Percentiles rank a stretch among this genome's conserved stretches.
phyloP scores from a whole-genome alignment of 2,329 filamentous ascomycete genomes.

The Ascosphaera apis region DNA sequence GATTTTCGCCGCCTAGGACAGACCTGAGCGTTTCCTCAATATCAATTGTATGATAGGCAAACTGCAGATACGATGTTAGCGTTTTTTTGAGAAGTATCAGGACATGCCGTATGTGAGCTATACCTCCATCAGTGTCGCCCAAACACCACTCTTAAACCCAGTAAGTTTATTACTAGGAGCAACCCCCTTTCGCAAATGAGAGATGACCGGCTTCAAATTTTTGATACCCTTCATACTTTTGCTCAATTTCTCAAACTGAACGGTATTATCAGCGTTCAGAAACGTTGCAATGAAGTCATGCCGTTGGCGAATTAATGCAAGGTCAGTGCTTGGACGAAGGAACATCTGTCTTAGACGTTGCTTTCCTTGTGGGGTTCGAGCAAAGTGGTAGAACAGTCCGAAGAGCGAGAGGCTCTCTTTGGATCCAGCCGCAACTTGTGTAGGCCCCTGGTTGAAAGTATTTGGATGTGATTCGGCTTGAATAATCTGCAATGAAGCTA shows the following conservation, averaged over 20 bases:
- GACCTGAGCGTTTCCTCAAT: conserved; percentile 41
- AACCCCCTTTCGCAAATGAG: conserved; percentile 57
- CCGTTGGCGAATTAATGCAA: conserved; percentile 44
- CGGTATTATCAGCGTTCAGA: conserved; percentile 41
- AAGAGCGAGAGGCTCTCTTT: conserved; percentile 73
- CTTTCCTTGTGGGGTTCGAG: conserved; percentile 59
- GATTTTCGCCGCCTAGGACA: conserved; percentile 28
- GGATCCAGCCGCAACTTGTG: conserved; percentile 33
- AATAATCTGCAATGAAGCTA: conserved; percentile 65
- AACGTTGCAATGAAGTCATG: conserved; percentile 47
- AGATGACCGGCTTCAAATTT: conserved; percentile 47
- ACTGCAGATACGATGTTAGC: conserved; percentile 21
- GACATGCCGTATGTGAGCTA: conserved; percentile 4
- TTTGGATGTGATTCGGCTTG: conserved; percentile 66
- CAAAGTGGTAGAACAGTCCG: conserved; percentile 54
- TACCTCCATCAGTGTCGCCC: conserved; percentile 42
- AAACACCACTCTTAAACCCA: conserved; percentile 42
- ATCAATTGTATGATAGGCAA: conserved; percentile 46
- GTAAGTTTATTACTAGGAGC: conserved; percentile 28
- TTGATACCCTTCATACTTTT: conserved; percentile 46
- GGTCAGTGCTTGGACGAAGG: conserved; percentile 49
- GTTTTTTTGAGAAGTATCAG: neutral
- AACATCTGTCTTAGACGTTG: conserved; percentile 54
- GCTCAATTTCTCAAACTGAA: conserved; percentile 30
- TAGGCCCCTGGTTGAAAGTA: conserved; percentile 49